phyloP scores from a whole-genome alignment of 139 green algal species.

The Nannochloris sp. region DNA sequence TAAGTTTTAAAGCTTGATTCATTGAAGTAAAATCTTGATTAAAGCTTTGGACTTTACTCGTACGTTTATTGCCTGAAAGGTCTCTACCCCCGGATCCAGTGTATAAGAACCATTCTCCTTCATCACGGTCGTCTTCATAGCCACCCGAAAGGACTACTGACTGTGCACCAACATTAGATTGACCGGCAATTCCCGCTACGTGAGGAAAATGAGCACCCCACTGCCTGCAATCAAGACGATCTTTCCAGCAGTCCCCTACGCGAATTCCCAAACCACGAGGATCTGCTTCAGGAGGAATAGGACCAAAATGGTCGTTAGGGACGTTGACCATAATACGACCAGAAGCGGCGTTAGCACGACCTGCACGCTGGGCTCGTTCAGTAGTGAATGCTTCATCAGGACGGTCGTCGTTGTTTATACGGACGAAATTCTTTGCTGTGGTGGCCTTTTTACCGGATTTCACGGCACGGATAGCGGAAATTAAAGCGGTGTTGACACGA shows the following conservation, averaged over 20 bases:
- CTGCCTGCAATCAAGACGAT: constrained; percentile 90
- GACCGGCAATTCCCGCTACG: constrained; percentile 92
- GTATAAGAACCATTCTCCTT: constrained; percentile 96
- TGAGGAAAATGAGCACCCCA: constrained; percentile 93
- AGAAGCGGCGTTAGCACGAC: constrained; percentile 77
- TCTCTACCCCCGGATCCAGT: constrained; percentile 84
- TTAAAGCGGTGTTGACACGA: constrained; percentile 84
- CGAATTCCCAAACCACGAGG: constrained; percentile 66
- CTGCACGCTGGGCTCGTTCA: constrained; percentile 58
- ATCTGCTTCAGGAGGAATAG: constrained; percentile 84
- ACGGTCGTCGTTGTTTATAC: constrained; percentile 47
- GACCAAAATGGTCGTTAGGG: constrained; percentile 86
- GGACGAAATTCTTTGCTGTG: constrained; percentile 10
- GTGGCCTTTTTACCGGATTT: constrained; percentile 34
- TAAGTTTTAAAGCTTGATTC: constrained; percentile 84
- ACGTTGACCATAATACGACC: constrained; percentile 87
- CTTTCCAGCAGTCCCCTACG: constrained; percentile 84
- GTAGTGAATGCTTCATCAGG: constrained; percentile 89
- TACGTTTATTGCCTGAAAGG: constrained; percentile 94
- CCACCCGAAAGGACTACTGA: constrained; percentile 67
- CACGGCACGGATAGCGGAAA: constrained; percentile 56
- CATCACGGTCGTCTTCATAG: constrained; percentile 89
- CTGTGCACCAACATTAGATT: constrained; percentile 68
- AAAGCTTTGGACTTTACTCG: constrained; percentile 77
- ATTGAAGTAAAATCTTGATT: constrained; percentile 83